phyloP scores from a whole-genome alignment of 2,329 filamentous ascomycete genomes.

The Ophiosphaerella herpotricha region DNA sequence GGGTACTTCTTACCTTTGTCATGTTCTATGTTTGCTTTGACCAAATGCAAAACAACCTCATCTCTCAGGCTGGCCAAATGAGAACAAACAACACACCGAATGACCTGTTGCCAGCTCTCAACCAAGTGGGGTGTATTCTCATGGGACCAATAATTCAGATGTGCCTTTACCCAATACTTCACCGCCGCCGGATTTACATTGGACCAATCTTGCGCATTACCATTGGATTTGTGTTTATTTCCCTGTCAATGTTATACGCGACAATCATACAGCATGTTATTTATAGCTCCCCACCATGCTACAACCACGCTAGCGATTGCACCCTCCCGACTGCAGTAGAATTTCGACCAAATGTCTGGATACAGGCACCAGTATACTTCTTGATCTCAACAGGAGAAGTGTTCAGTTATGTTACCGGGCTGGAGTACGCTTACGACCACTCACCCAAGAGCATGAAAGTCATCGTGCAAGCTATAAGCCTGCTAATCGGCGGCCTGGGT shows the following conservation, averaged over 20 bases:
- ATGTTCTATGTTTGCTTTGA: constrained; percentile 46
- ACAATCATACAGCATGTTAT: constrained; percentile 38
- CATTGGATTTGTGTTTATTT: constrained; percentile 38
- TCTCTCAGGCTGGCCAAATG: constrained; percentile 46
- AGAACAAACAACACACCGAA: constrained; percentile 39
- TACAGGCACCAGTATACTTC: constrained; percentile 49
- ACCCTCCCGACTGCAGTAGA: constrained; percentile 12
- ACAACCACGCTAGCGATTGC: constrained; percentile 44
- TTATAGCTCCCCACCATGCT: constrained; percentile 36
- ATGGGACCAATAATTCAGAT: constrained; percentile 38
- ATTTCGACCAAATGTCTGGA: constrained; percentile 46
- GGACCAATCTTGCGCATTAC: constrained; percentile 36
- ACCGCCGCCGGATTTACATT: constrained; percentile 31
- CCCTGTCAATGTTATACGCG: constrained; percentile 37
- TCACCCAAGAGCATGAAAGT: constrained; percentile 50
- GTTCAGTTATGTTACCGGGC: constrained; percentile 48
- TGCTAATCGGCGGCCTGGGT: constrained; percentile 39
- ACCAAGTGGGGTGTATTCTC: constrained; percentile 41
- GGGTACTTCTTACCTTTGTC: constrained; percentile 40
- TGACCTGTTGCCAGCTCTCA: constrained; percentile 41
- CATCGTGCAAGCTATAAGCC: constrained; percentile 43
- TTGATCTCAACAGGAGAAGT: constrained; percentile 50
- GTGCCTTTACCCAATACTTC: constrained; percentile 35
- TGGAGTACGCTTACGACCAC: constrained; percentile 52
- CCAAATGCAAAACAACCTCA: constrained; percentile 47